These are phyloP conservation scores for Wolfiporia cocos DNA, from an alignment of 1,284 basidiomycete species.

Conservation along the genomic window DNA sequence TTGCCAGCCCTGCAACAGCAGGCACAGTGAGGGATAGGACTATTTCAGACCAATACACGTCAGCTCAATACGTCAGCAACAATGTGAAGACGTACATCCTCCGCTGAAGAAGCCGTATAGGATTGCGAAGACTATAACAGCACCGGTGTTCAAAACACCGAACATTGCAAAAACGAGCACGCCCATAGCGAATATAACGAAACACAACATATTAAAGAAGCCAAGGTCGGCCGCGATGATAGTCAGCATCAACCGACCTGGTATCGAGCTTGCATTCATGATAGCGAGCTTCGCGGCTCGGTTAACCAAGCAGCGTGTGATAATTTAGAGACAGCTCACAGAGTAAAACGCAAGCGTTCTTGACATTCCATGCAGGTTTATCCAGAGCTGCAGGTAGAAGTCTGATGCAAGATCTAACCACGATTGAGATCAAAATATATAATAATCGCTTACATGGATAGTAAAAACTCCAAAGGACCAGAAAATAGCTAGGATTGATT, in stretches of 20 bases:
- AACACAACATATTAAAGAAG: constrained; percentile 22
- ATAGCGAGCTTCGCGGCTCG: constrained; percentile 17
- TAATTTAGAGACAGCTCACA: constrained; percentile 8
- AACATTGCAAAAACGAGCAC: constrained; percentile 27
- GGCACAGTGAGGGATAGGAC: neutral
- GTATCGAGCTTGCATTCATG: constrained; percentile 20
- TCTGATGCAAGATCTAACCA: constrained; percentile 1
- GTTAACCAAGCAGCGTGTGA: too few species aligned
- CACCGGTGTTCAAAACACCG: constrained; percentile 16
- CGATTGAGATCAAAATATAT: neutral
- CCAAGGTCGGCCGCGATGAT: constrained; percentile 22
- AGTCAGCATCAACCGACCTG: constrained; percentile 23
- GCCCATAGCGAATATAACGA: constrained; percentile 15
- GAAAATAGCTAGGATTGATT: constrained; percentile 1
- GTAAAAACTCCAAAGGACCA: constrained; percentile 7
- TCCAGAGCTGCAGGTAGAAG: constrained; percentile 23
- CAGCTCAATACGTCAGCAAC: too few species aligned
- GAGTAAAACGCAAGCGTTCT: constrained; percentile 18
- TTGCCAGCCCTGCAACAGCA: neutral
- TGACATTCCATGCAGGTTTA: constrained; percentile 15
- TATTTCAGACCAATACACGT: neutral
- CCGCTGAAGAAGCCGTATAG: constrained; percentile 41
- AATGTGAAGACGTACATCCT: constrained; percentile 5
- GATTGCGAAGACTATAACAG: constrained; percentile 45
- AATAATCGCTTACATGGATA: constrained; percentile 7